phyloP scores from a whole-genome alignment of 129 eudicot genomes.

The Kitagawia praeruptora region DNA sequence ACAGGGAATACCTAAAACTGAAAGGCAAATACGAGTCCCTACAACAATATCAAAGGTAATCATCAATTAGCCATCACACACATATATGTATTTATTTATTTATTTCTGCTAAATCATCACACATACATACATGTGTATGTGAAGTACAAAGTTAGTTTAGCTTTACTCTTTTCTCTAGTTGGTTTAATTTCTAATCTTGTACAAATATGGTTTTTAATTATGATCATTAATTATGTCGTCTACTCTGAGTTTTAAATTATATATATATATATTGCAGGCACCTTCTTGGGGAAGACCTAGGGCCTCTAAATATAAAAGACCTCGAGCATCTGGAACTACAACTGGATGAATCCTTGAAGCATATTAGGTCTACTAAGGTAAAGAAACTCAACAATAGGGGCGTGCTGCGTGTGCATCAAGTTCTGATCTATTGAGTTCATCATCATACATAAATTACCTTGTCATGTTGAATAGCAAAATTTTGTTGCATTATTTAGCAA shows the following conservation, averaged over 20 bases:
- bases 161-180: background rate
- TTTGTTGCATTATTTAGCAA: background rate
- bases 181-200: background rate
- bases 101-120: too few species aligned
- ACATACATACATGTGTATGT: background rate
- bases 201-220: background rate
- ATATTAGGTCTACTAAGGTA: slow-evolving; percentile 83
- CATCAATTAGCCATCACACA: background rate
- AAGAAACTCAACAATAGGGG: background rate
- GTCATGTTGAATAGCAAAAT: background rate
- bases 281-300: slow-evolving; percentile 84
- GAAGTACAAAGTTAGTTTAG: background rate
- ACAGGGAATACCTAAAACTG: slow-evolving; percentile 73
- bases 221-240: background rate
- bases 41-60: slow-evolving; percentile 80
- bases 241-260: background rate
- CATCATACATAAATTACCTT: background rate
- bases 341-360: slow-evolving; percentile 75
- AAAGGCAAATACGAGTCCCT: slow-evolving; percentile 73
- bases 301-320: slow-evolving; percentile 70
- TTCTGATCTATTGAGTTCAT: background rate
- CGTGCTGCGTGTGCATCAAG: background rate
- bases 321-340: slow-evolving; percentile 90
- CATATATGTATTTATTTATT: too few species aligned
- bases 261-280: slow-evolving; percentile 35